phyloP scores from a whole-genome alignment of 1,284 basidiomycete species.

The Erythrobasidium hasegawianum region DNA sequence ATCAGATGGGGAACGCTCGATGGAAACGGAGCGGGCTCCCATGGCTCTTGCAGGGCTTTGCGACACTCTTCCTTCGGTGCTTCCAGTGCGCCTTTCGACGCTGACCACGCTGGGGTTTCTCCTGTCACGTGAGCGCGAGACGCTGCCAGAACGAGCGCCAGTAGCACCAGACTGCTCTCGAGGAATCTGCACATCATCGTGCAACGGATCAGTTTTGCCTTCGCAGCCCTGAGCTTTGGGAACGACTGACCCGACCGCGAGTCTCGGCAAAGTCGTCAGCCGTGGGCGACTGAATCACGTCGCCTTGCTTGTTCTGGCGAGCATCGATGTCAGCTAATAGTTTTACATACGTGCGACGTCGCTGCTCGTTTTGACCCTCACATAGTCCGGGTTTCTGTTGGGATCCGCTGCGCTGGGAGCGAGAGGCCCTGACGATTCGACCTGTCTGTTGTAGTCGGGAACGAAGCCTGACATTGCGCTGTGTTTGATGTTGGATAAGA shows the following conservation, averaged over 20 bases:
- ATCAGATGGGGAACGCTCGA: conserved; percentile 12
- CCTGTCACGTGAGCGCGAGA: conserved; percentile 30
- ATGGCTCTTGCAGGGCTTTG: conserved; percentile 27
- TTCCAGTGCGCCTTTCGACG: conserved; percentile 11
- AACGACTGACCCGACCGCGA: conserved; percentile 17
- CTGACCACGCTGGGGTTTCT: not conserved
- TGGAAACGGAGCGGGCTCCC: conserved; percentile 24
- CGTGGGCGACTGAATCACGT: not conserved
- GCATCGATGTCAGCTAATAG: not conserved
- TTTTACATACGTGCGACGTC: not conserved
- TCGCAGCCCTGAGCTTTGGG: no score
- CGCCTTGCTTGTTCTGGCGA: conserved; percentile 21
- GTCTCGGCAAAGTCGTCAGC: conserved; percentile 14
- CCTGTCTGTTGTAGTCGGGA: conserved; percentile 32
- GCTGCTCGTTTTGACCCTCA: not conserved
- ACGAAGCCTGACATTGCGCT: conserved; percentile 31
- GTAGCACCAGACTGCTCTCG: conserved; percentile 33
- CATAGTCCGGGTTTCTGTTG: conserved; percentile 21
- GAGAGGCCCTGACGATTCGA: conserved; percentile 1
- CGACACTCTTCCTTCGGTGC: conserved; percentile 16
- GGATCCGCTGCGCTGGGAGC: conserved; percentile 26
- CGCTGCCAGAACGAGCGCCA: conserved; percentile 15
- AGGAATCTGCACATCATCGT: conserved; percentile 10
- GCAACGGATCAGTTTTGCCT: not conserved
- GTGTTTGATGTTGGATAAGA: not conserved